Conservation (phyloP, 1,284 basidiomycete genomes). For the Caloboletus inedulis region DNA sequence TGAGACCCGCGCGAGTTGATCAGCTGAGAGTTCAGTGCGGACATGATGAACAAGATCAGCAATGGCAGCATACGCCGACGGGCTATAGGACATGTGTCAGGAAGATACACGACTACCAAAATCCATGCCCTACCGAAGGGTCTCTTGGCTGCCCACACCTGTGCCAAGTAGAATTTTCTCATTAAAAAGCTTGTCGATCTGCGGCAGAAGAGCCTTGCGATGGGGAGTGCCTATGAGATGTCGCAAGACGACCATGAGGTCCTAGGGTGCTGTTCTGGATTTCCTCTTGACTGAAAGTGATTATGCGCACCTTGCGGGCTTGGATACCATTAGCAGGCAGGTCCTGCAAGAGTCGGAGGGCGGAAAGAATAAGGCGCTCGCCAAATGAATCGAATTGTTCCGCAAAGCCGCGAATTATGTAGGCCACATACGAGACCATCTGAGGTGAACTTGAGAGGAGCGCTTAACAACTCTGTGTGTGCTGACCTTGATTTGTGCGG, state of each 20-base stretch:
- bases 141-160: constrained; percentile 79
- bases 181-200: constrained; percentile 89
- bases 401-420: constrained; percentile 73
- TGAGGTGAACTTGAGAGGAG: constrained; percentile 32
- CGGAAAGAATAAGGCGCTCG: constrained; percentile 78
- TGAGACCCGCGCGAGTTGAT: constrained; percentile 80
- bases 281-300: constrained; percentile 1
- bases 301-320: constrained; percentile 63
- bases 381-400: constrained; percentile 79
- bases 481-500: constrained; percentile 87
- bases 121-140: constrained; percentile 55
- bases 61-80: constrained; percentile 83
- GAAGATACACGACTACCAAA: not conserved
- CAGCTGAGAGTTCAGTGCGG: constrained; percentile 76
- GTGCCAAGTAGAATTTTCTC: constrained; percentile 90
- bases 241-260: constrained; percentile 90
- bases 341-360: constrained; percentile 89
- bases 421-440: constrained; percentile 93
- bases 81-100: constrained; percentile 43
- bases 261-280: constrained; percentile 45
- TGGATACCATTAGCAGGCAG: constrained; percentile 87
- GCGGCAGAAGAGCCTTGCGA: constrained; percentile 76
- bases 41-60: constrained; percentile 95
- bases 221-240: constrained; percentile 86
- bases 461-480: not conserved